Percentiles rank a stretch among this genome's conserved stretches.
Conservation (phyloP, 83 land plant genomes). For the Isoetes engelmannii region DNA sequence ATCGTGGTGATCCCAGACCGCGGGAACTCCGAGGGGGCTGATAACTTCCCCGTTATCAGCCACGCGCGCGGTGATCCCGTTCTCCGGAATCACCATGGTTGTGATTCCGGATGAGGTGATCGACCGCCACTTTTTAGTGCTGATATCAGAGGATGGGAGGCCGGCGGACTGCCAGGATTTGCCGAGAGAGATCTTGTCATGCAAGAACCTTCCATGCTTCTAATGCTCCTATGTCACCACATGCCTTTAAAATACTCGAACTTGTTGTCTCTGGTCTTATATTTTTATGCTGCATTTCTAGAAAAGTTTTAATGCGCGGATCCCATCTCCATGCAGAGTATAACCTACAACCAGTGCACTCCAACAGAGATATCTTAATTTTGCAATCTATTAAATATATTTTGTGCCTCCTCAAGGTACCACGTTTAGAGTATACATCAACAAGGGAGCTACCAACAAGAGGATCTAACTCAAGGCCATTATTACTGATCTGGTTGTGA, state of each 20-base stretch:
- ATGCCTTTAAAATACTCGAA: slow-evolving; percentile 18
- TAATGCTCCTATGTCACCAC: slow-evolving; percentile 8
- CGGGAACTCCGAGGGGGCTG: too few relatives aligned
- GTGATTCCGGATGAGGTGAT: too few relatives aligned
- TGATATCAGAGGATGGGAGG: too few relatives aligned
- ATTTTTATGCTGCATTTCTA: slow-evolving; percentile 4
- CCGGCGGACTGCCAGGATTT: too few relatives aligned
- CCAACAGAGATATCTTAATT: slow-evolving; percentile 5
- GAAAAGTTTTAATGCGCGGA: slow-evolving; percentile 1
- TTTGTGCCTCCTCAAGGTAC: slow-evolving; percentile 1
- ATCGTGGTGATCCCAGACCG: too few relatives aligned
- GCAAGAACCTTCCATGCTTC: slow-evolving; percentile 6
- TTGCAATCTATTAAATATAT: background rate
- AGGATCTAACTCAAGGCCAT: background rate
- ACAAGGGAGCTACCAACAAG: slow-evolving; percentile 7
- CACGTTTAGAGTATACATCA: slow-evolving; percentile 10
- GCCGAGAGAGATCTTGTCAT: slow-evolving; percentile 14
- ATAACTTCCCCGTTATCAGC: too few relatives aligned
- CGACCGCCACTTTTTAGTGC: too few relatives aligned
- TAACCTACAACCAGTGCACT: slow-evolving; percentile 16
- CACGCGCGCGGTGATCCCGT: too few relatives aligned
- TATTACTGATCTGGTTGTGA: slow-evolving; percentile 2
- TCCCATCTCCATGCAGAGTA: slow-evolving; percentile 10
- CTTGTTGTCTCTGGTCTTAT: slow-evolving; percentile 9
- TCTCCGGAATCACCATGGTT: too few relatives aligned